These are phyloP conservation scores for Euphorbia celastroides DNA, from an alignment of 441 rosid genomes.

Conservation along the genomic window DNA sequence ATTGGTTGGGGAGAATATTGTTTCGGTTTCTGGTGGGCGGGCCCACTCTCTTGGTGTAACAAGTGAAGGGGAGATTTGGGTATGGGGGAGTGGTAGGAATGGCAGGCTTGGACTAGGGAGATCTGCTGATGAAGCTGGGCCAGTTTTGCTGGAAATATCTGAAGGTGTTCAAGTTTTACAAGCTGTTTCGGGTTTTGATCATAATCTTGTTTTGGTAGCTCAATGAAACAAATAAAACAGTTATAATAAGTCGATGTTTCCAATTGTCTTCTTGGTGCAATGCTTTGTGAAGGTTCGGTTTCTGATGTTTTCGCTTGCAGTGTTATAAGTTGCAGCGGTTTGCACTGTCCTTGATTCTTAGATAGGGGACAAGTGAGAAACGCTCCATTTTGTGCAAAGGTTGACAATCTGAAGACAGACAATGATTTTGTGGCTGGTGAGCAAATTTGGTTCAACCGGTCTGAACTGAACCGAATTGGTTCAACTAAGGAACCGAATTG, in stretches of 20 bases:
- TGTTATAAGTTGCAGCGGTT: too few species aligned
- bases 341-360: too few species aligned
- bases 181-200: constrained; percentile 80
- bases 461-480: too few species aligned
- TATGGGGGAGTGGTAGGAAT: constrained; percentile 84
- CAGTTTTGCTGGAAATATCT: constrained; percentile 44
- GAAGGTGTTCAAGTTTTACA: constrained; percentile 56
- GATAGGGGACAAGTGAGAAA: too few species aligned
- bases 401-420: too few species aligned
- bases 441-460: too few species aligned
- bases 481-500: too few species aligned
- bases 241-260: neutral
- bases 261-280: neutral
- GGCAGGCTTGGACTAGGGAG: constrained; percentile 92
- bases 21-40: constrained; percentile 64
- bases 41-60: constrained; percentile 71
- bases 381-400: too few species aligned
- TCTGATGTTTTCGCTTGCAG: neutral
- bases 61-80: constrained; percentile 64
- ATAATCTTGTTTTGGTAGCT: constrained; percentile 50
- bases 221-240: constrained; percentile 21
- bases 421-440: too few species aligned
- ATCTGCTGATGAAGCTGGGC: constrained; percentile 63
- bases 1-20: constrained; percentile 40
- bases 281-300: neutral